Percentiles rank a stretch among this genome's conserved stretches.
phyloP scores from a whole-genome alignment of 2,329 filamentous ascomycete genomes.

The Colletotrichum zoysiae region DNA sequence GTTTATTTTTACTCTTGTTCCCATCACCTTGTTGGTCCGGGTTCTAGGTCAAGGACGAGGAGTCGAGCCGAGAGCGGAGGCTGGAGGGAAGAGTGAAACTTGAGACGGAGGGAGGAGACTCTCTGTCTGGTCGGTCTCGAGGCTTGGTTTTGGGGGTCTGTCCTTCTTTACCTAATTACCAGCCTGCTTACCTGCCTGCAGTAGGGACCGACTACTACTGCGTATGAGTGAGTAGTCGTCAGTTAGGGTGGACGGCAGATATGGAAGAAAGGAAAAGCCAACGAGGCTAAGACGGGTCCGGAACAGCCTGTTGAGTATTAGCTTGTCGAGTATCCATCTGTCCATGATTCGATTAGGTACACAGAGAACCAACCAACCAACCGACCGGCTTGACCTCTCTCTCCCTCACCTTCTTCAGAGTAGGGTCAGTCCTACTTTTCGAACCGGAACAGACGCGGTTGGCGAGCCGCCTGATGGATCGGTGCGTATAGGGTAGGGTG shows the following conservation, averaged over 20 bases:
- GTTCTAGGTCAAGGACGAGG: background rate
- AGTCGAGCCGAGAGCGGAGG: conserved; percentile 5
- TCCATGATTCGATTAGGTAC: background rate
- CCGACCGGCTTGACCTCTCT: background rate
- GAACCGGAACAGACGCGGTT: background rate
- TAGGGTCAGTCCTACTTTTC: too few relatives aligned
- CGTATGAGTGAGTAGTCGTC: background rate
- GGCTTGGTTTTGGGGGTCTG: background rate
- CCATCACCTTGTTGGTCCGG: background rate
- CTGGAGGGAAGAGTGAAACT: background rate
- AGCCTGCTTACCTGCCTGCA: too few relatives aligned
- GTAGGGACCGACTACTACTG: too few relatives aligned
- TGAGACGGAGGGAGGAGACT: background rate
- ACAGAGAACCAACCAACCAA: background rate
- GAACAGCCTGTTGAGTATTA: background rate
- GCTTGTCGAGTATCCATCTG: background rate
- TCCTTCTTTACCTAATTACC: background rate
- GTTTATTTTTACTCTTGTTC: background rate
- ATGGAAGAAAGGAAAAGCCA: background rate
- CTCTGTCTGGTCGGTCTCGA: background rate
- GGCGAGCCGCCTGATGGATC: background rate
- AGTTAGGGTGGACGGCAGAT: background rate
- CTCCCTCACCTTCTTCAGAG: background rate
- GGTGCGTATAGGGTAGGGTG: too few relatives aligned
- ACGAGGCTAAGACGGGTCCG: conserved; percentile 12